Evolutionary conservation across 331 rosid genomes (phyloP), one percentile per base, ranked within the genome.

Genomic region (Prunus yedoensis): DNA sequence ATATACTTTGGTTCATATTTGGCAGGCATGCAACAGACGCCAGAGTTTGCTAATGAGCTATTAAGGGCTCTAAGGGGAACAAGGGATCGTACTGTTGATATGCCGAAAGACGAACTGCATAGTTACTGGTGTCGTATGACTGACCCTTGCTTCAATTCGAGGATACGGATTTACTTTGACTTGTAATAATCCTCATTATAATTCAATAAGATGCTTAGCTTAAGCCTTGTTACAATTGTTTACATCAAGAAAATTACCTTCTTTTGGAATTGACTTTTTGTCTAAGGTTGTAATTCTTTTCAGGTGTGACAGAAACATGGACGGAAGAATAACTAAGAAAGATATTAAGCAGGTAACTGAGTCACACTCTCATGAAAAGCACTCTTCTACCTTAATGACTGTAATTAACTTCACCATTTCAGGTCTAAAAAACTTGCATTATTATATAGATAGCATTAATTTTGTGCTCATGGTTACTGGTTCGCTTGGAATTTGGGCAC

Each of bases 241-340:
- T 61, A n/a, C 41, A 60, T 21, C 32, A 32, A 58, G 23, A 68
- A 60, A 23, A 11, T 13, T 4, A 60, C 35, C 46, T 65, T 74
- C 54, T 65, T 74, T 35, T 67, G 76, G 3, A 20, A 21, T 76
- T 15, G 10, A 30, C 28, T 32, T 21, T 18, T 50, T 51, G 14
- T 28, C 27, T 17, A 50, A 51, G 15, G 12, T 32, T 64, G 78
- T 68, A 58, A 30, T 53, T 53, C 7, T 14, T 70, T 70, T 28
- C 81, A 93, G 98, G 87, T 93, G 89, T 74, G 91, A 91, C 75
- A 89, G 80, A 81, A 86, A 88, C 82, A 85, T 85, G 90, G 91
- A 91, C 76, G 96, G 97, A 73, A 87, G 88, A 86, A 78, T 93
- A 35, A 85, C 88, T 3, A 78, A 85, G 66, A 78, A 66, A 21